Percentiles rank a stretch among this genome's conserved stretches.
Evolutionary conservation across 2,329 filamentous ascomycete species (phyloP).

Genomic region (Diplocarpon mali): DNA sequence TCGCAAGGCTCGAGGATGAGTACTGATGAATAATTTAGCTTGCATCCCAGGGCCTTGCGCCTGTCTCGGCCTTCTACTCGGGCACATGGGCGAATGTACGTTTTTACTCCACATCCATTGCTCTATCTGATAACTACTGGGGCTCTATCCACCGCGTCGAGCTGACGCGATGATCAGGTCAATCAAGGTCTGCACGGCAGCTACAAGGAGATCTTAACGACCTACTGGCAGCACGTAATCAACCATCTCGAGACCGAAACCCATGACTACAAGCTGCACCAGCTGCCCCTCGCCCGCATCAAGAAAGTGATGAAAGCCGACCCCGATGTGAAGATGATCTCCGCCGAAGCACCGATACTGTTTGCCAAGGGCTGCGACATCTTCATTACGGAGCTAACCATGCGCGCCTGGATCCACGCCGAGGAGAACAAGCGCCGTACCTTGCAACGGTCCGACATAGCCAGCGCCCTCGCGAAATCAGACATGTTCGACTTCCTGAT

Average conservation of each 20-base stretch:
- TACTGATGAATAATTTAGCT: constrained; percentile 42
- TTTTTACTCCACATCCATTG: constrained; percentile 11
- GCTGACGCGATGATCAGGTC: constrained; percentile 44
- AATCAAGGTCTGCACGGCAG: constrained; percentile 88
- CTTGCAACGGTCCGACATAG: constrained; percentile 90
- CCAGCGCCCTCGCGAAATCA: constrained; percentile 87
- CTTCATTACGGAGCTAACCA: constrained; percentile 97
- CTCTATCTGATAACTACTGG: background rate
- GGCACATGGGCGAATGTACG: constrained; percentile 90
- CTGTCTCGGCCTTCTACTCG: constrained; percentile 82
- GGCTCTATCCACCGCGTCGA: constrained; percentile 17
- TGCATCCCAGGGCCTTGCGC: constrained; percentile 75
- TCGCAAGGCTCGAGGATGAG: too few species aligned
- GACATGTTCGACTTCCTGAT: constrained; percentile 99
- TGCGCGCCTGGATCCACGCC: constrained; percentile 98
- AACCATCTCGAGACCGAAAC: constrained; percentile 88
- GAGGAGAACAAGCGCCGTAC: constrained; percentile 98
- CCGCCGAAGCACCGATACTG: constrained; percentile 90
- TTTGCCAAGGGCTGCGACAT: constrained; percentile 99
- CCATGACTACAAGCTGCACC: constrained; percentile 97
- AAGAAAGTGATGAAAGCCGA: constrained; percentile 99
- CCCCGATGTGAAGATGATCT: constrained; percentile 99
- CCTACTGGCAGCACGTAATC: constrained; percentile 98
- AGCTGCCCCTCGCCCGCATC: constrained; percentile 91
- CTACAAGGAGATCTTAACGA: constrained; percentile 95